Evolutionary conservation across 1,284 basidiomycete species (phyloP).

Genomic region (Cutaneotrichosporon mucoides): DNA sequence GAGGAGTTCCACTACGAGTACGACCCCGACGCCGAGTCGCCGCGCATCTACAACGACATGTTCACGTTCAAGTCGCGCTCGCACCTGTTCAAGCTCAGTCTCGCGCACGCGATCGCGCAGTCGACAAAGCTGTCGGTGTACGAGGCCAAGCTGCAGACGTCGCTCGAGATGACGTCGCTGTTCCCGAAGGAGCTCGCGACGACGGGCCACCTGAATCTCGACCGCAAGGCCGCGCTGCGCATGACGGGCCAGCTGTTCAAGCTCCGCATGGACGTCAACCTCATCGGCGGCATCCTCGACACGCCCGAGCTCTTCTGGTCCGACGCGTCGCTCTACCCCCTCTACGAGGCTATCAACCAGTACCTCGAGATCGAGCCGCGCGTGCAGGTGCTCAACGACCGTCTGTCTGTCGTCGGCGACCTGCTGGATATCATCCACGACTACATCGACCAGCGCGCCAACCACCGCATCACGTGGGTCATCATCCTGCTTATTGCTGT

Average conservation of each 20-base stretch:
- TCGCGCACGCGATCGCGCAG: constrained; percentile 90
- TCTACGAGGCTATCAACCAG: constrained; percentile 90
- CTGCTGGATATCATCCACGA: constrained; percentile 89
- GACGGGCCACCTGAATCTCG: constrained; percentile 72
- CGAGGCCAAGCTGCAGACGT: constrained; percentile 73
- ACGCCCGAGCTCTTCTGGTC: constrained; percentile 94
- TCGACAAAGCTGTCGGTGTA: constrained; percentile 87
- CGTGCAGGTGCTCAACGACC: constrained; percentile 84
- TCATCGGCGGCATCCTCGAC: constrained; percentile 91
- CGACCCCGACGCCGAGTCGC: constrained; percentile 76
- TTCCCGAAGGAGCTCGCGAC: constrained; percentile 81
- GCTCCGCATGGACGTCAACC: constrained; percentile 80
- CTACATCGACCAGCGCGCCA: constrained; percentile 83
- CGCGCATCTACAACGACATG: constrained; percentile 67
- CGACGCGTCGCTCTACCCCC: constrained; percentile 78
- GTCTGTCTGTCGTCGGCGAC: constrained; percentile 79
- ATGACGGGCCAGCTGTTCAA: constrained; percentile 86
- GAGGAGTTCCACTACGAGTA: constrained; percentile 91
- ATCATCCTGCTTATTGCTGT: constrained; percentile 91
- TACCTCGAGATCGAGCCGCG: constrained; percentile 89
- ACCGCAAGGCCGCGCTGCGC: constrained; percentile 75
- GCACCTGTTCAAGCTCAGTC: constrained; percentile 67
- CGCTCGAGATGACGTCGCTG: constrained; percentile 72
- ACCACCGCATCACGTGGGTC: constrained; percentile 92
- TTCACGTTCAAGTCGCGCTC: constrained; percentile 80